Evolutionary conservation across 805 yeast species (phyloP), one percentile per base, ranked within the genome.

Genomic region (Pichia gijzeniarum): DNA sequence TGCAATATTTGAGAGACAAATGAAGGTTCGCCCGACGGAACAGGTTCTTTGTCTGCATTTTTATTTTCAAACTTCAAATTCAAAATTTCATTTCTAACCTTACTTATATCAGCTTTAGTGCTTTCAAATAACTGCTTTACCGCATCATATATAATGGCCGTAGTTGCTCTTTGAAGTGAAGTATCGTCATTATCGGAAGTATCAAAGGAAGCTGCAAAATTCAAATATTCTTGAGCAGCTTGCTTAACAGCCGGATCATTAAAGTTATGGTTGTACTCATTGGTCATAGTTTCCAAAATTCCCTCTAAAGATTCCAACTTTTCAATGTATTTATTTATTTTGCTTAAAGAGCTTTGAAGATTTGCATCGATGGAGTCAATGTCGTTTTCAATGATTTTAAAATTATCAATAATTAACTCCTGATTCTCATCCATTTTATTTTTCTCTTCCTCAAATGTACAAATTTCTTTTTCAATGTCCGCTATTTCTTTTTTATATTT

Each of bases 191-290:
- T 22, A 28, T 14, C 14, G 5, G 17, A 12, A 3, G 38, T 39
- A 34, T 42, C 44, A n/a, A 28, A 38, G 3, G 46, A 35, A 10
- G 75, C 72, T 8, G 62, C 53, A 52, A 74, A 71, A 50, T 76
- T 72, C 38, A 74, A 76, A 57, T 63, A 82, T 0, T 68, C 66
- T 17, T 74, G 67, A 16, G 88, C 80, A 1, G 90, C 80, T 18
- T 70, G 74, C 60, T 87, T 87, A 17, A 90, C 96, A 0, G 90
- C 95, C 7, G 79, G 77, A 63, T 90, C 96, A 59, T 90, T 88
- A 65, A 88, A 78, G 56, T 88, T 84, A 40, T 85, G 86, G 55
- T 88, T 86, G 63, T 85, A 89, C n/a, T 75, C 74, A 3, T 68
- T 57, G 8, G 70, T 61, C 64, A 90, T 67, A 5, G 64, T 63